phyloP scores from a whole-genome alignment of 2,329 filamentous ascomycete genomes.

The Geosmithia flava region DNA sequence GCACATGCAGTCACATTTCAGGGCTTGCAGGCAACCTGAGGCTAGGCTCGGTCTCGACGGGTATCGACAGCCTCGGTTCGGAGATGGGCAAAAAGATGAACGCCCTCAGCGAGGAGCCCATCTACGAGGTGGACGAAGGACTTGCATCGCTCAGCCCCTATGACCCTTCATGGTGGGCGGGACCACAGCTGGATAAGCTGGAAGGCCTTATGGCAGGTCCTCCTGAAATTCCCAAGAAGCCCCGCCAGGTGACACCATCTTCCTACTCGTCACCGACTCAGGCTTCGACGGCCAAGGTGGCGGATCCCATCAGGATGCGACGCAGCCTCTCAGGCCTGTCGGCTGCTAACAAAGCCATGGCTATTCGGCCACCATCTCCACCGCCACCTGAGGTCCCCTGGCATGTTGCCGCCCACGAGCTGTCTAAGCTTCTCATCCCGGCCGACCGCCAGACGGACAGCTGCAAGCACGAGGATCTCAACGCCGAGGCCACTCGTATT shows the following conservation, averaged over 20 bases:
- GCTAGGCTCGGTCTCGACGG: slow-evolving; percentile 18
- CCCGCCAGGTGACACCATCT: slow-evolving; percentile 43
- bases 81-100: slow-evolving; percentile 46
- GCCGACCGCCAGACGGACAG: slow-evolving; percentile 62
- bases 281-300: slow-evolving; percentile 71
- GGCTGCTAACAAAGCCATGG: slow-evolving; percentile 2
- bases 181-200: slow-evolving; percentile 52
- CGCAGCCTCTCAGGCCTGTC: slow-evolving; percentile 47
- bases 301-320: slow-evolving; percentile 53
- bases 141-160: slow-evolving; percentile 31
- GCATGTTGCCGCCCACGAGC: slow-evolving; percentile 70
- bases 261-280: slow-evolving; percentile 83
- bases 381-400: slow-evolving; percentile 76
- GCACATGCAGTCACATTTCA: slow-evolving; percentile 79
- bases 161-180: slow-evolving; percentile 62
- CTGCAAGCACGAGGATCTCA: slow-evolving; percentile 67
- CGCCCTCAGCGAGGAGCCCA: slow-evolving; percentile 19
- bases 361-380: slow-evolving; percentile 39
- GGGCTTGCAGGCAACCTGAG: slow-evolving; percentile 55
- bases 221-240: slow-evolving; percentile 36
- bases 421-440: slow-evolving; percentile 75
- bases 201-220: slow-evolving; percentile 46
- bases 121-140: slow-evolving; percentile 3
- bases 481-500: slow-evolving; percentile 50
- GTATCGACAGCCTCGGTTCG: slow-evolving; percentile 31